Conservation (phyloP, 2,329 filamentous ascomycete genomes). For the Fusarium decemcellulare region DNA sequence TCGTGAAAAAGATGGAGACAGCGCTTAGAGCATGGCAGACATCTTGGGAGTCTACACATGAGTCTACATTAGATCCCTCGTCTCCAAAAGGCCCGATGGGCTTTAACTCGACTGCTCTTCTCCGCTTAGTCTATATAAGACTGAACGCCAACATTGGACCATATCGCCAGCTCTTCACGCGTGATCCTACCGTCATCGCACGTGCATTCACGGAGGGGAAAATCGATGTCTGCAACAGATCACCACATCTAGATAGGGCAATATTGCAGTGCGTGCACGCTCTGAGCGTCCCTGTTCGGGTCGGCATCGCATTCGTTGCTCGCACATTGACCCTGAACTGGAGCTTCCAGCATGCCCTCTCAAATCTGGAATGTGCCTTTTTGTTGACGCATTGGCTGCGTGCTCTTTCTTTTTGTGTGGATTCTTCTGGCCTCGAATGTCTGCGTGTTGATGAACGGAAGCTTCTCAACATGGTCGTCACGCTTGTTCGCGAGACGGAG, state of each 20-base stretch:
- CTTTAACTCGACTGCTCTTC: slow-evolving; percentile 63
- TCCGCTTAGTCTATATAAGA: slow-evolving; percentile 49
- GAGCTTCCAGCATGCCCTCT: slow-evolving; percentile 32
- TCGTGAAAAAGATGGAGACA: slow-evolving; percentile 13
- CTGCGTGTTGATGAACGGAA: slow-evolving; percentile 14
- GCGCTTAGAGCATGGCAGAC: slow-evolving; percentile 19
- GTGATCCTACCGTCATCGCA: slow-evolving; percentile 7
- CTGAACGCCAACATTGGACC: slow-evolving; percentile 31
- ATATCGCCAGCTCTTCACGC: slow-evolving; percentile 5
- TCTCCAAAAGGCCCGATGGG: slow-evolving; percentile 70
- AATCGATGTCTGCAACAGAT: slow-evolving; percentile 4
- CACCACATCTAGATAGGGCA: slow-evolving; percentile 27
- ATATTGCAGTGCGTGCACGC: slow-evolving; percentile 30
- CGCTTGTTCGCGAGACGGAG: slow-evolving; percentile 13
- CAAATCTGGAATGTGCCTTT: slow-evolving; percentile 28
- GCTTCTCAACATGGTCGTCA: slow-evolving; percentile 16
- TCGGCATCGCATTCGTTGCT: slow-evolving; percentile 31
- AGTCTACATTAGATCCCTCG: slow-evolving; percentile 22
- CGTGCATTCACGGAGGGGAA: neutral
- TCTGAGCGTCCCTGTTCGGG: slow-evolving; percentile 25
- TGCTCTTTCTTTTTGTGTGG: slow-evolving; percentile 10
- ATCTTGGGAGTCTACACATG: slow-evolving; percentile 12
- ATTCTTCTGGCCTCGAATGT: neutral
- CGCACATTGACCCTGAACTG: slow-evolving; percentile 28
- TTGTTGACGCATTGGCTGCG: slow-evolving; percentile 27